Evolutionary conservation across 73 alveolate species (phyloP), one percentile per base, ranked within the genome.

Genomic region (Blepharisma stoltei): DNA sequence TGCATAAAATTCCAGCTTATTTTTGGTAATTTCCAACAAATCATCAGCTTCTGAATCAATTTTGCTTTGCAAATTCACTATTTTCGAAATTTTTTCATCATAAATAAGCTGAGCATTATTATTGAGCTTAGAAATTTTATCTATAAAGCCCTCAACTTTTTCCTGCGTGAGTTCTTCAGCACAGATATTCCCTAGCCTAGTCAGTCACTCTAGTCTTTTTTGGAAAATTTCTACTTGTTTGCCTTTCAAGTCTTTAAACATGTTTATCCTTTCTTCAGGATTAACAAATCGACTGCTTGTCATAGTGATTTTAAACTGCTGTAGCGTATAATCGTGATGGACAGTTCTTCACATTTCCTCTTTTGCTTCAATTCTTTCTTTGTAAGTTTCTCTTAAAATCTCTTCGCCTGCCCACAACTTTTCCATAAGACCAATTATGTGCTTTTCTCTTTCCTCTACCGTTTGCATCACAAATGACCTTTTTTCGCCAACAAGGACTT

Each of bases 301-400:
- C 54, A 88, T 80, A 6, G 80, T 27, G 52, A 80, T 80, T 11
- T 55, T 44, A 87, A 88, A 88, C 27, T 54, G 67, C 23, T 60
- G 47, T 1, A 88, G 75, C 5, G 95, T 90, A 46, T 76, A 75
- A n/a, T 84, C 83, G 47, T 88, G 88, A 66, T 88, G 86, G 54
- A 84, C 75, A 38, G 65, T 27, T 47, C 86, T 90, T 60, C 88
- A 88, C 7, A 78, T 25, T 48, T 45, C 80, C 7, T 75, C 90
- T 54, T 78, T 55, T 20, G 73, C 90, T 77, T 85, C 77, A 88
- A 90, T 80, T 54, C 69, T 27, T 9, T 76, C 45, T 48, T 84
- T 67, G 55, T 67, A 80, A 2, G 11, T 54, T 5, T 84, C 84
- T 41, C 53, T 73, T 65, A 78, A 79, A 14, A 80, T 81, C 65